These are phyloP conservation scores for Sporothrix globosa DNA, from an alignment of 2,329 filamentous ascomycete genomes.

Conservation along the genomic window DNA sequence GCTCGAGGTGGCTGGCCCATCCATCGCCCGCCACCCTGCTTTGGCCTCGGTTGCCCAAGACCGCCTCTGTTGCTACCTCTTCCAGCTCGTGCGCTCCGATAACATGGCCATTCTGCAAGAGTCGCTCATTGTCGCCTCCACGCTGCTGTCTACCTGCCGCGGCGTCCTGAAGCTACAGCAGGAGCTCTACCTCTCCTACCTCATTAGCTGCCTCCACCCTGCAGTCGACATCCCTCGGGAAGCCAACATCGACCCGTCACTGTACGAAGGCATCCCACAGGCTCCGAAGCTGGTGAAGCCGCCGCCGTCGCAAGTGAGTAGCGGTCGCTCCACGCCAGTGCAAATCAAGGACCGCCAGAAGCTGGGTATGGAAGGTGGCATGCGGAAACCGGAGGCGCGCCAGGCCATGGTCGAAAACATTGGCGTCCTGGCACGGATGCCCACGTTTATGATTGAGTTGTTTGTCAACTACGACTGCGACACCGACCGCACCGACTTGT, in stretches of 20 bases:
- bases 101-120: conserved; percentile 95
- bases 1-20: conserved; percentile 91
- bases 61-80: conserved; percentile 88
- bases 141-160: conserved; percentile 85
- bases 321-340: conserved; percentile 86
- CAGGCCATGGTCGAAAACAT: conserved; percentile 99
- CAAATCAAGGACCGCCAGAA: conserved; percentile 90
- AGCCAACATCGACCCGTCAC: conserved; percentile 81
- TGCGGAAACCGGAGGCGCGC: conserved; percentile 88
- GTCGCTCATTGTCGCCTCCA: conserved; percentile 88
- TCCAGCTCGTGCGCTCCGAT: conserved; percentile 93
- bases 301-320: conserved; percentile 69
- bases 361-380: conserved; percentile 87
- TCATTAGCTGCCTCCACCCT: conserved; percentile 91
- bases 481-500: conserved; percentile 85
- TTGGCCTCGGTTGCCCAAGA: conserved; percentile 88
- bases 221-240: conserved; percentile 93
- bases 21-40: conserved; percentile 88
- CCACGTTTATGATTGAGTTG: conserved; percentile 90
- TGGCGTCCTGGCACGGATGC: conserved; percentile 87
- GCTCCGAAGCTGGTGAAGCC: conserved; percentile 85
- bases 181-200: conserved; percentile 90
- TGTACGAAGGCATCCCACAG: conserved; percentile 93
- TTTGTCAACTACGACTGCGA: conserved; percentile 99
- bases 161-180: conserved; percentile 92